Base-by-base conservation (phyloP, 805 yeast species). In the Lachancea nothofagi region DNA sequence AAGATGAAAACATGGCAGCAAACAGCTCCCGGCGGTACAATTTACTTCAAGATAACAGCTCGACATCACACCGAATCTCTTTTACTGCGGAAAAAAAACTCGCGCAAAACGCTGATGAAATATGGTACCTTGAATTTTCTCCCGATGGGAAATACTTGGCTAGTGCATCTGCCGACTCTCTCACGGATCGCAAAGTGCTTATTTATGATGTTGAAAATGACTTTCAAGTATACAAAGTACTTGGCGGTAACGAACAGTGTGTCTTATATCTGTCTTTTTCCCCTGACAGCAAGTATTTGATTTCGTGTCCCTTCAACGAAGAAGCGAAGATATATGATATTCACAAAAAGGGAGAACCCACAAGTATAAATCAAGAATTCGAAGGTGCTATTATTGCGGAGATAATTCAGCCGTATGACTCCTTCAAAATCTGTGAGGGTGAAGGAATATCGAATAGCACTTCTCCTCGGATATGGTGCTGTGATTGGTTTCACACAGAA, bases 61-160 rank as follows among this genome's bases (percentile, higher is more conserved):
- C 50, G 18, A 48, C 41, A 17, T 51, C 48, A 14, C 49, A 45
- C 13, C 47, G 50, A 31, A 46, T 49, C 23, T 39, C 44, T n/a
- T 51, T 51, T 37, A 36, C 36, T 1, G 52, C 56, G 17, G 47
- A 41, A 10, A 49, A 47, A 17, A 50, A 55, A 4, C 40, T 59
- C 10, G 38, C 61, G 1, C 66, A 69, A 31, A 93, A 84, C 52
- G 59, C 64, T 1, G 77, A 80, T 53, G 95, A 89, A 57, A 90
- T 86, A 9, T 89, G 97, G 97, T 82, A 70, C 54, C 70, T 83
- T 10, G 74, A 75, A 42, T 88, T 85, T 54, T 81, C 93, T 5
- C 83, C 87, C 33, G 72, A 75, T 61, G 96, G 96, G 2, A 71
- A 70, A 45, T 78, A 67, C 47, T 64, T 89, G 28, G 94, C 86